Percentiles rank a stretch among this genome's conserved stretches.
Evolutionary conservation across 768 basidiomycete species (phyloP).

Genomic region (Phallus indusiatus): DNA sequence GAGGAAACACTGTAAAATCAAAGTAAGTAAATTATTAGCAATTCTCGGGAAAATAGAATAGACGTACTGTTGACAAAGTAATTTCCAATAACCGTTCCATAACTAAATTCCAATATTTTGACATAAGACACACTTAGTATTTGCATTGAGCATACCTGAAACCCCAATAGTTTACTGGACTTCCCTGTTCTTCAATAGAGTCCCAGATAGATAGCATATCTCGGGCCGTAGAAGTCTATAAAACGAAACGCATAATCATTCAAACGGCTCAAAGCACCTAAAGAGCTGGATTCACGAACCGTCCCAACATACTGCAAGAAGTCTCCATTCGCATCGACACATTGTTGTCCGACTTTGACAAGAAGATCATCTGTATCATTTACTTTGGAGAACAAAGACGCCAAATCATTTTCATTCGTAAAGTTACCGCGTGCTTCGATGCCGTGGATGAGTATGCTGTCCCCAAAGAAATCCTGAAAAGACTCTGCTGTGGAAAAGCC

Average conservation of each 20-base stretch:
- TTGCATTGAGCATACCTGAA: not conserved
- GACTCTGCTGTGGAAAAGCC: not conserved
- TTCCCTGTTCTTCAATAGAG: not conserved
- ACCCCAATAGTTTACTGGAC: constrained; percentile 1
- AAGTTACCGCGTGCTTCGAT: constrained; percentile 2
- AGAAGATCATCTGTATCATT: not conserved
- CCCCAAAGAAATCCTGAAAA: not conserved
- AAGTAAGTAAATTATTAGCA: too few relatives aligned
- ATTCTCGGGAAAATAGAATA: not conserved
- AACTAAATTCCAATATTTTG: not conserved
- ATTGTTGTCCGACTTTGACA: not conserved
- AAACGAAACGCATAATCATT: not conserved
- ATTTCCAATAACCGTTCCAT: constrained; percentile 6
- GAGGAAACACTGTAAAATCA: constrained; percentile 1
- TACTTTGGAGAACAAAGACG: not conserved
- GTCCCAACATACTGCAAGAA: not conserved
- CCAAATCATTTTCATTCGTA: not conserved
- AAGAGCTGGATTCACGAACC: too few relatives aligned
- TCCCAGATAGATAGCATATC: not conserved
- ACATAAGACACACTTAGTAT: too few relatives aligned
- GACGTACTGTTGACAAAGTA: constrained; percentile 6
- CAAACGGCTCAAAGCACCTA: not conserved
- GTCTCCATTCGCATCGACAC: not conserved
- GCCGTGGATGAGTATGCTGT: not conserved
- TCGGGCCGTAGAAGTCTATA: not conserved